phyloP scores from a whole-genome alignment of 2,329 filamentous ascomycete genomes.

The Penicillium vulpinum region DNA sequence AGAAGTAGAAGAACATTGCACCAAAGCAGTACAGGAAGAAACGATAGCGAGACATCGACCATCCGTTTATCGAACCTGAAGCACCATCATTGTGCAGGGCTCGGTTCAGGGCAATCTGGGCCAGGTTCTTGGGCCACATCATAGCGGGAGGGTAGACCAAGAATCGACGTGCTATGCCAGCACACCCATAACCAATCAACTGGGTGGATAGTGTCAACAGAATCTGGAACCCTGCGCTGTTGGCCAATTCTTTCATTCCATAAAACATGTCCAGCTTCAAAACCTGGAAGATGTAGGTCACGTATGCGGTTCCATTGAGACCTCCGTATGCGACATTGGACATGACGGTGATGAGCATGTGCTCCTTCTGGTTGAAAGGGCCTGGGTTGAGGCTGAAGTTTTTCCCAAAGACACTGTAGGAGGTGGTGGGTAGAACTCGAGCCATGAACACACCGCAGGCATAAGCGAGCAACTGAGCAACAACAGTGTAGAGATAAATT shows the following conservation, averaged over 20 bases:
- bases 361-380: slow-evolving; percentile 51
- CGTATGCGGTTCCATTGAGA: slow-evolving; percentile 7
- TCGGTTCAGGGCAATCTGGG: slow-evolving; percentile 11
- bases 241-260: slow-evolving; percentile 2
- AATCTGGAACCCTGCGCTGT: slow-evolving; percentile 37
- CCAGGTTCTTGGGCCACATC: slow-evolving; percentile 18
- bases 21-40: slow-evolving; percentile 49
- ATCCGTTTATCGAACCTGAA: slow-evolving; percentile 1
- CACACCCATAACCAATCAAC: slow-evolving; percentile 41
- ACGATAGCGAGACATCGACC: slow-evolving; percentile 15
- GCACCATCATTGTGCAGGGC: slow-evolving; percentile 10
- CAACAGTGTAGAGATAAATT: slow-evolving; percentile 47
- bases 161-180: slow-evolving; percentile 37
- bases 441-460: slow-evolving; percentile 44
- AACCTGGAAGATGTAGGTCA: slow-evolving; percentile 10
- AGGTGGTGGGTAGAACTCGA: slow-evolving; percentile 41
- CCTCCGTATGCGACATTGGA: slow-evolving; percentile 48
- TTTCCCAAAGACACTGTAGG: slow-evolving; percentile 17
- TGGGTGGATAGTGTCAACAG: slow-evolving; percentile 41
- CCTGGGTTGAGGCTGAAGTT: slow-evolving; percentile 42
- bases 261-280: slow-evolving; percentile 13
- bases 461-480: slow-evolving; percentile 47
- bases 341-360: slow-evolving; percentile 50
- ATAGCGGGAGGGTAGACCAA: slow-evolving; percentile 40
- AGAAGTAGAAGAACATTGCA: slow-evolving; percentile 55